Percentiles rank a stretch among this genome's conserved stretches.
Evolutionary conservation across 306 rosid genomes (phyloP).

Genomic region (Rosa multiflora): DNA sequence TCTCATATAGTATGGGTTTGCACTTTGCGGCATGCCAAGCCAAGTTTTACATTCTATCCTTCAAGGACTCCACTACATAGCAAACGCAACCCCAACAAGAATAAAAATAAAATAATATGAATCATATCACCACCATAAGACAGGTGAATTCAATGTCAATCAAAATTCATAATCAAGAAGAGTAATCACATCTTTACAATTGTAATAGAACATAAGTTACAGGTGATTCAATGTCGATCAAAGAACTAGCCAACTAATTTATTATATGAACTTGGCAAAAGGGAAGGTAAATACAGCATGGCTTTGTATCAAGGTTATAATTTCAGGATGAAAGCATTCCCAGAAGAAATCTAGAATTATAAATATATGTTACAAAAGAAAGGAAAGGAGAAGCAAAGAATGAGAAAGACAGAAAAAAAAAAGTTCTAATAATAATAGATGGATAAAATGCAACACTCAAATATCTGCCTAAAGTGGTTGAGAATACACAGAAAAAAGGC

Average conservation of each 20-base stretch:
- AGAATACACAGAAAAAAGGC: conserved; percentile 38
- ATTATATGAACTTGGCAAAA: neutral
- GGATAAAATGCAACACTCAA: neutral
- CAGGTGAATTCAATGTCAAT: conserved; percentile 7
- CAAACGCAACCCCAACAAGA: neutral
- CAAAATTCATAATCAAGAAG: neutral
- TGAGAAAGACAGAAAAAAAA: neutral
- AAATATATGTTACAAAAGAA: conserved; percentile 25
- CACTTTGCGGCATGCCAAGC: neutral
- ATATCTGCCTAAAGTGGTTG: conserved; percentile 12
- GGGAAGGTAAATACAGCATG: neutral
- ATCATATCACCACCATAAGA: neutral
- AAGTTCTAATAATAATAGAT: neutral
- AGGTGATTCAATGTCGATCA: neutral
- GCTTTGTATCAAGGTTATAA: conserved; percentile 1
- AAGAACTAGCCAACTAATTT: neutral
- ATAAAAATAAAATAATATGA: neutral
- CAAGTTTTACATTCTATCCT: too few species aligned
- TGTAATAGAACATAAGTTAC: neutral
- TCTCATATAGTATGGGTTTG: neutral
- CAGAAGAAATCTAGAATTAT: conserved; percentile 18
- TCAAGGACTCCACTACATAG: neutral
- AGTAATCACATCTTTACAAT: neutral
- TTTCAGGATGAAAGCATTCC: conserved; percentile 8
- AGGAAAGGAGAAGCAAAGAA: conserved; percentile 10